Percentiles rank a stretch among this genome's conserved stretches.
These are phyloP conservation scores for Panicum miliaceum DNA, from an alignment of 176 grass and related monocot species.

Conservation along the genomic window DNA sequence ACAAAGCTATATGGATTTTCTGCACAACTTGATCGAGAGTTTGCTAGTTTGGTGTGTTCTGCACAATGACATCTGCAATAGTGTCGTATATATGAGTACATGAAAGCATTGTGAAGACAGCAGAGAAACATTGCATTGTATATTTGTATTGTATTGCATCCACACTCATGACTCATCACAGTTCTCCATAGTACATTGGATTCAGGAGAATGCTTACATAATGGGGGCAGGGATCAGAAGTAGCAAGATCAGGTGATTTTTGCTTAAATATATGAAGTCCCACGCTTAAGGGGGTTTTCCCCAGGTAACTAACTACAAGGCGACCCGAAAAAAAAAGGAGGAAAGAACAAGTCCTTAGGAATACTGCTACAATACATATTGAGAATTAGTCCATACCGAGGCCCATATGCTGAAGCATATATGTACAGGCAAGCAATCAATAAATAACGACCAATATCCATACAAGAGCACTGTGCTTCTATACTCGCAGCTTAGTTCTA, in stretches of 20 bases:
- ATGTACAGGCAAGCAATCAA: slow-evolving; percentile 66
- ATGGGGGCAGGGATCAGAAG: neutral
- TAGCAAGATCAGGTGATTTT: neutral
- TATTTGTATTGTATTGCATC: neutral
- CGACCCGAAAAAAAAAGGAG: neutral
- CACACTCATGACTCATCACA: neutral
- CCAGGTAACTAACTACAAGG: slow-evolving; percentile 2
- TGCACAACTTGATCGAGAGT: neutral
- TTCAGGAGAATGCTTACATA: neutral
- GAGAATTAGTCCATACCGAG: slow-evolving; percentile 19
- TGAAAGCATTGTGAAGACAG: neutral
- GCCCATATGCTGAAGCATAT: slow-evolving; percentile 34
- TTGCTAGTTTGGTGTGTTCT: neutral
- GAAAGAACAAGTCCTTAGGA: neutral
- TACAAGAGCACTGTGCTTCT: slow-evolving; percentile 27
- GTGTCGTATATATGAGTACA: no score
- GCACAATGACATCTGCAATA: neutral
- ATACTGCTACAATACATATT: slow-evolving; percentile 17
- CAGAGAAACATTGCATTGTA: neutral
- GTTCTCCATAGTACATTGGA: neutral
- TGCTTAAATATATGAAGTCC: neutral
- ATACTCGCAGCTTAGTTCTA: slow-evolving; percentile 32
- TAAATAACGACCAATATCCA: slow-evolving; percentile 39
- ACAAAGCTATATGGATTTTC: neutral
- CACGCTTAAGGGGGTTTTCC: neutral